Evolutionary conservation across 495 filamentous ascomycete genomes (phyloP), one percentile per base, ranked within the genome.

Genomic region (Penicillium riverlandense): DNA sequence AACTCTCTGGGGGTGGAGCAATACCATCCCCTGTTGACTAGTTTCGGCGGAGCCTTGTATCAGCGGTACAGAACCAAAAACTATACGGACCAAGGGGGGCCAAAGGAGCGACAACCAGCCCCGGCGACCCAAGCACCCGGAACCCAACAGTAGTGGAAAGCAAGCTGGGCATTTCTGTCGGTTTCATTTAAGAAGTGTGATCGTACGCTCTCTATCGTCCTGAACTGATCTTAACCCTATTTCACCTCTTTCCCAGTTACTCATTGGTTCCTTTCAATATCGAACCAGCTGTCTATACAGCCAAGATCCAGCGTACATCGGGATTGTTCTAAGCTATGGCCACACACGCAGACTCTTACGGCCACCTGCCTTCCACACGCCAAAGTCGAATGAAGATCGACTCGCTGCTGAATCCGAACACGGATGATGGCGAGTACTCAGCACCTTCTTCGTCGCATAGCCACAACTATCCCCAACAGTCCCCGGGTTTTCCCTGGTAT

Each of bases 351-450:
- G 45, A 54, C 27, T 47, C 41, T 37, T 52, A 52, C 40, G 40
- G 48, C 37, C 49, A 49, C 16, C 50, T 54, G 38, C 50, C 51
- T 13, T 47, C 60, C 29, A 41, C 50, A 35, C 60, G 61, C 8
- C 59, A 60, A 52, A 63, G 61, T 43, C 57, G 55, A 37, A 70
- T 70, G 63, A 65, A 63, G 31, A 70, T 70, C 43, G 65, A 68
- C 44, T 54, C 63, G 8, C 45, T 70, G 12, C 46, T 70, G 7
- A 70, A 70, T 31, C 65, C 61, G 6, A 45, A 58, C 9, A 47
- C 40, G 15, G 55, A 58, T 12, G 38, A 39, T 28, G 52, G 55
- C 31, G 43, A 29, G n/a, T 27, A 50, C 35, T 42, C 53, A 37
- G 40, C 51, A 13, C 31, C 54, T 34, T 36, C 47, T 32, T 47